Evolutionary conservation across 495 filamentous ascomycete species (phyloP), one percentile per base, ranked within the genome.

Genomic region (Aspergillus bertholletiae): DNA sequence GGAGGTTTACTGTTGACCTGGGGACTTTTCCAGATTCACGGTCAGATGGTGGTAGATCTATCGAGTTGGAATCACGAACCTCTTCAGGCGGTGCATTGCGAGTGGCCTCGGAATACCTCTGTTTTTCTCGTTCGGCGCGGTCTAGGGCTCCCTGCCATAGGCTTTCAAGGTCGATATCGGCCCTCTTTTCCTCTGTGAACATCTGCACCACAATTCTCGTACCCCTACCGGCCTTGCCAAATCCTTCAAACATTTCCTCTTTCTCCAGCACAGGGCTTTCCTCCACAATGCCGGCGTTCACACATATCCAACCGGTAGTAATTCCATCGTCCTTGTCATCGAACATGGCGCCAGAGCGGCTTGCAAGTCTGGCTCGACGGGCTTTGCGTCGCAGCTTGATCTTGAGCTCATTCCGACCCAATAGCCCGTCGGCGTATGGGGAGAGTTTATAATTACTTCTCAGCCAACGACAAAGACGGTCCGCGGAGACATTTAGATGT

Each of bases 221-320:
- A 18, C 79, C 77, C 55, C 74, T 58, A 53, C 67, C 63, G 49
- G 72, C 53, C 20, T 79, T 74, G n/a, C 90, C 89, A 70, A 97
- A 97, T 4, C 92, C 92, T 49, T 80, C 86, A 66, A 80, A 85
- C 15, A 54, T 28, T 60, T 44, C 63, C 70, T 60, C 67, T 23
- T 56, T 51, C 59, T 71, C 70, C 54, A 44, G 67, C 58, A 57
- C 70, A 45, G 65, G 62, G 5, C 67, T 63, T 49, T 82, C 74
- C 52, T 86, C 80, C 12, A 96, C 80, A 15, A 79, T 78, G 1
- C 92, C 90, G 2, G 91, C 76, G 69, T 96, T 92, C 39, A 97
- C 88, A 71, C 95, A 98, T 8, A 98, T 88, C 94, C 94, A 98
- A 1, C 91, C 92, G 15, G 92, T 95, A 24, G 83, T 82, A 34